Evolutionary conservation across 176 grass and related monocot genomes (phyloP), one percentile per base, ranked within the genome.

Genomic region (Oryza longistaminata): DNA sequence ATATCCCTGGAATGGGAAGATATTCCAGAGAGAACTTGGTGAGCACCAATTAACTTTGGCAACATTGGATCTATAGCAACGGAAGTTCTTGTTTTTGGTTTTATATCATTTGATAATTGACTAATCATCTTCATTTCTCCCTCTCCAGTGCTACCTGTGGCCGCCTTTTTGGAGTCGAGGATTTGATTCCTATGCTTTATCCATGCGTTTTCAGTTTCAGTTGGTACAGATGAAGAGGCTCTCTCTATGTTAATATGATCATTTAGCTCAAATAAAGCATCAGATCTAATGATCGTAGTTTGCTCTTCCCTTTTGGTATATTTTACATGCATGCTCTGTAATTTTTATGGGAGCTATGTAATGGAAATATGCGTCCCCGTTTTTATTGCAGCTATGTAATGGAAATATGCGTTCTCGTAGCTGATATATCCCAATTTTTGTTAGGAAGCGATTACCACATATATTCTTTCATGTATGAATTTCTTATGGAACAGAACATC

Each of bases 251-350:
- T 64, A 75, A 90, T 87, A 79, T 75, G 37, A 11, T 27, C 73
- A 74, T 33, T 68, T 82, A 74, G 74, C 66, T 25, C 39, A 39
- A 90, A 90, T 79, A 83, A 87, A 87, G 42, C 12, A 19, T 21
- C 79, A 61, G 35, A 79, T 64, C 61, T 21, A 29, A n/a, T 73
- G 7, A 73, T 44, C 5, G 2, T 77, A 76, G 72, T 62, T 70
- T 22, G 13, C 44, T 75, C 48, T 42, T 68, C 46, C 75, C 35
- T 76, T 76, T 42, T 26, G 49, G 44, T 19, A 55, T 84, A 46
- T 89, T 89, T 68, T 73, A 53, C 83, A 80, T 90, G 67, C 60
- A 82, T 79, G 46, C 62, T 68, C 29, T 75, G 68, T 90, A 62
- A 37, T 79, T 83, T 72, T 84, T 68, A 6, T 75, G 8, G 29